Evolutionary conservation across 495 filamentous ascomycete genomes (phyloP).

Genomic region (Margaritispora aquatica): DNA sequence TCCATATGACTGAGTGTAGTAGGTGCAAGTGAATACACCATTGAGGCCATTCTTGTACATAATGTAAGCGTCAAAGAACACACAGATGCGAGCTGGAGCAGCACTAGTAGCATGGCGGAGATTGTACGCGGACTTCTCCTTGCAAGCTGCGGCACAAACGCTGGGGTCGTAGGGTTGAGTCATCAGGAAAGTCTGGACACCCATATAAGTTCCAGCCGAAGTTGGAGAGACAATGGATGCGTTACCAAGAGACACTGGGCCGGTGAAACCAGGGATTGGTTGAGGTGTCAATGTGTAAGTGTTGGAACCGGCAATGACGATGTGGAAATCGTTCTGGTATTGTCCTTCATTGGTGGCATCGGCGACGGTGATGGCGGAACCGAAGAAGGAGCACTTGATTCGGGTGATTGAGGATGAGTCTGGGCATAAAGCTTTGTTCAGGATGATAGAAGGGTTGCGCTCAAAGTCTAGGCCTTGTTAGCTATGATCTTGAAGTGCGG

Average conservation of each 20-base stretch:
- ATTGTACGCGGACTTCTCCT: constrained; percentile 35
- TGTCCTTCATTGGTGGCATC: constrained; percentile 32
- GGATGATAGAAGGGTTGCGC: constrained; percentile 32
- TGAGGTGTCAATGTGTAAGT: constrained; percentile 24
- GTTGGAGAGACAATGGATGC: constrained; percentile 37
- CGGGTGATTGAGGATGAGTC: constrained; percentile 40
- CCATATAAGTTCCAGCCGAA: constrained; percentile 32
- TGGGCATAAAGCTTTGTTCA: constrained; percentile 29
- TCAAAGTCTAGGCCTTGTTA: constrained; percentile 26
- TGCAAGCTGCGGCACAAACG: constrained; percentile 36
- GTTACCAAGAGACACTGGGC: constrained; percentile 24
- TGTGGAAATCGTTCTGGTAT: constrained; percentile 32
- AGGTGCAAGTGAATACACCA: constrained; percentile 3
- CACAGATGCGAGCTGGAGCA: constrained; percentile 31
- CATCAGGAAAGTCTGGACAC: constrained; percentile 33
- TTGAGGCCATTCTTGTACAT: constrained; percentile 29
- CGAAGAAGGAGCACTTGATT: constrained; percentile 49
- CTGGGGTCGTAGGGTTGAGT: constrained; percentile 29
- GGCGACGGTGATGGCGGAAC: constrained; percentile 23
- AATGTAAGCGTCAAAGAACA: constrained; percentile 42
- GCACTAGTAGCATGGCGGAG: constrained; percentile 23
- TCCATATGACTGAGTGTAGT: not conserved
- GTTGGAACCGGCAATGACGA: constrained; percentile 39
- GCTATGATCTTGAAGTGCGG: not conserved
- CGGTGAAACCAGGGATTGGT: constrained; percentile 1